Evolutionary conservation across 805 yeast genomes (phyloP), one percentile per base, ranked within the genome.

Genomic region (Kuraishia ogatae): DNA sequence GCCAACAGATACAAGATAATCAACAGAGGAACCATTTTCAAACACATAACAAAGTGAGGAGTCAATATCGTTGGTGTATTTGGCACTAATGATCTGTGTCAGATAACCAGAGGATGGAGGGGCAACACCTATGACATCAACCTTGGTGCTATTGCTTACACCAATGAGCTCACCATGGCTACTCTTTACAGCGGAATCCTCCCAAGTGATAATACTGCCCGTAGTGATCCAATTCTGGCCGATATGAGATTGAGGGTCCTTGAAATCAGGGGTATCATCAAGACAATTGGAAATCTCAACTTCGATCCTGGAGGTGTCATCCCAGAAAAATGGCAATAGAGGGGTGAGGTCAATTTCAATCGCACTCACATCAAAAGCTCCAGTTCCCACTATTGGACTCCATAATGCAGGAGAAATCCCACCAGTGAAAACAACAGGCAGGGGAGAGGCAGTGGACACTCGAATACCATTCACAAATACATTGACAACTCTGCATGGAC

Each of bases 361-460:
- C n/a, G 85, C 77, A 19, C 82, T 83, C 29, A 89, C 71, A 65
- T 90, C 96, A 69, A 83, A 88, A 0, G 96, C 85, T 56, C 82
- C 78, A 20, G 79, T 76, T 2, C 89, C 84, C 6, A 89, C 96
- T 58, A 87, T 81, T 2, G 96, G 89, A 52, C 79, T 76, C 97
- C 97, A 90, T 51, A 89, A 70, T 2, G 85, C 76, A 1, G 97
- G 96, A 1, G 91, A 80, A 39, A 84, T 70, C 1, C 96, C 96
- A 6, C 96, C 96, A 1, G 96, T 83, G 70, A 77, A 90, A 17
- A 90, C 78, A 7, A 84, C 80, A 1, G 93, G 92, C 60, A 80
- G 82, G 1, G 96, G 96, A 24, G 83, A 72, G 28, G 78, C 79
- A 2, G 83, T 71, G 1, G 85, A 85, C 7, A 89, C 78, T 53